Evolutionary conservation across 352 stramenopile genomes (phyloP), one percentile per base, ranked within the genome.

Genomic region (Globisporangium recalcitrans): DNA sequence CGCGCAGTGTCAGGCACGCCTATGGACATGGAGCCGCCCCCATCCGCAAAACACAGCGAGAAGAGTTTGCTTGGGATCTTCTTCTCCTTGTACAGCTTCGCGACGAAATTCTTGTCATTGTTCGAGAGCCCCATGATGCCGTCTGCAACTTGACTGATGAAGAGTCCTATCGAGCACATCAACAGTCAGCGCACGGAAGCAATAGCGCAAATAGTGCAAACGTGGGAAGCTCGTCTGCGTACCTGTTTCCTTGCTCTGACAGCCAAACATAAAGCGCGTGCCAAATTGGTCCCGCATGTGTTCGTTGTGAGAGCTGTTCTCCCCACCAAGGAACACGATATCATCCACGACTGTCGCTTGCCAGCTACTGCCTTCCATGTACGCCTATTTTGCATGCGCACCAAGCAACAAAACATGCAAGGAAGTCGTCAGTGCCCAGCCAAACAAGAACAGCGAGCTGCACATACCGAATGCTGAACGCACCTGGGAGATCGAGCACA

Each of bases 331-430:
- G 42, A 79, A 94, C 51, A 95, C 85, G 9, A 89, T 63, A 59
- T 95, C 86, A 40, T 92, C 82, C 16, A 95, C 82, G 14, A 93
- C 80, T 0, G 80, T 77, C 10, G 84, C 86, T 11, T 88, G 72
- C 86, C 86, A 95, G 62, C 73, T 93, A 63, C 86, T 95, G 24
- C 86, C 86, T 73, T 95, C 86, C 69, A 90, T 86, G 62, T 95
- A 95, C 47, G 80, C 78, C 78, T 94, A 68, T 4, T 32, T 44
- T 56, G 27, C 29, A 57, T 40, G 24, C 40, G 34, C 19, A 32
- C 16, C 22, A 48, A 24, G 31, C 1, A 38, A 24, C 36, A 34
- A 21, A 21, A 2, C 27, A 31, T 10, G 38, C 19, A 46, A 46
- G 38, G n/a, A 46, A n/a, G 14, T 16, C n/a, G 29, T 57, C 29